phyloP scores from a whole-genome alignment of 75 land plant species.

The Ceratopteris richardii region DNA sequence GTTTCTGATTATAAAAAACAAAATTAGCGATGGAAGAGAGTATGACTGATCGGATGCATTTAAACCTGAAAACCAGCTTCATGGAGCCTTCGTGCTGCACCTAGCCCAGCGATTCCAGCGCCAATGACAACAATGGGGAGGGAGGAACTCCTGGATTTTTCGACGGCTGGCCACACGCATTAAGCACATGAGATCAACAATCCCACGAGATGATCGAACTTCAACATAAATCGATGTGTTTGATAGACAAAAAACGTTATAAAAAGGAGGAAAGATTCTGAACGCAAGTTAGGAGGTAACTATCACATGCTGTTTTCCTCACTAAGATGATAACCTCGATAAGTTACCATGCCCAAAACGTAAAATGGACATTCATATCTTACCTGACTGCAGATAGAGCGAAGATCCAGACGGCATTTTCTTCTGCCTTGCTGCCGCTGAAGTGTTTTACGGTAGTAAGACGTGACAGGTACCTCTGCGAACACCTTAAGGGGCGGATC shows the following conservation, averaged over 20 bases:
- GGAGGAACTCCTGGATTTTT: conserved; percentile 5
- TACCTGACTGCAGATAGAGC: neutral
- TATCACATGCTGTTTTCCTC: too few species aligned
- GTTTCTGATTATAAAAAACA: neutral
- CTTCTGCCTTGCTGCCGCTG: neutral
- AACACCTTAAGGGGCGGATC: neutral
- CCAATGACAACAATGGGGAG: conserved; percentile 44
- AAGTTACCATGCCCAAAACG: too few species aligned
- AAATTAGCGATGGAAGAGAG: too few species aligned
- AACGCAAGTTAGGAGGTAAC: too few species aligned
- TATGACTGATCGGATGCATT: too few species aligned
- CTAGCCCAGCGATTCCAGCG: conserved; percentile 39
- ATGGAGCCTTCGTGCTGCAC: conserved; percentile 43
- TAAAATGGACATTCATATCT: too few species aligned
- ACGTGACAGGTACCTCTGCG: neutral
- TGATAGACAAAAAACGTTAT: neutral
- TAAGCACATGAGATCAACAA: neutral
- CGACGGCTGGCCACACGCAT: neutral
- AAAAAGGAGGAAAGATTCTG: neutral
- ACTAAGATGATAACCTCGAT: too few species aligned
- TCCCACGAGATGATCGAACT: neutral
- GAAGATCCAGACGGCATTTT: neutral
- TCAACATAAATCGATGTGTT: neutral
- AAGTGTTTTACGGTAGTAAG: neutral
- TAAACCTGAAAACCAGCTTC: conserved; percentile 39